Percentiles rank a stretch among this genome's conserved stretches.
phyloP scores from a whole-genome alignment of 1,284 basidiomycete genomes.

The Apiotrichum gamsii region DNA sequence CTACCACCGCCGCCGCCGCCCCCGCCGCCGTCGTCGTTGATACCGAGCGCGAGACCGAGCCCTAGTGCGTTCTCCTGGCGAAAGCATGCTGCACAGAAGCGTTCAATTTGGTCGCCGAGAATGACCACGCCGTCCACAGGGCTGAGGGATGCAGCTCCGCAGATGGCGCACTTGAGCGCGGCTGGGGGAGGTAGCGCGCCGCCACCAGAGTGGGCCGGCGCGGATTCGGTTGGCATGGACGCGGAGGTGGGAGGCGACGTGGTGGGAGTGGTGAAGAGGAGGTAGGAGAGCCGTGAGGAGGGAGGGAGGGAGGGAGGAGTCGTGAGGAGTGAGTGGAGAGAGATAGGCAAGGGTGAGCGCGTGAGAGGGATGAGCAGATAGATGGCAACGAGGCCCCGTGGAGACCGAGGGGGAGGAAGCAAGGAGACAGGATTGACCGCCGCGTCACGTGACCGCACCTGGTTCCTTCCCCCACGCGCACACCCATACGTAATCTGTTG shows the following conservation, averaged over 20 bases:
- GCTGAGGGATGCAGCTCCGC: slow-evolving; percentile 25
- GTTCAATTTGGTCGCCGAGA: slow-evolving; percentile 25
- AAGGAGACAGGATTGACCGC: too few relatives aligned
- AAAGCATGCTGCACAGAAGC: slow-evolving; percentile 34
- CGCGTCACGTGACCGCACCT: too few relatives aligned
- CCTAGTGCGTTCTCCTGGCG: slow-evolving; percentile 1
- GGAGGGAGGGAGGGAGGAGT: neutral
- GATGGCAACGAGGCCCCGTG: neutral
- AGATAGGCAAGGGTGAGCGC: neutral
- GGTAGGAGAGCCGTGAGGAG: neutral
- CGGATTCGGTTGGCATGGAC: slow-evolving; percentile 44
- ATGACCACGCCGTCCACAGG: slow-evolving; percentile 18
- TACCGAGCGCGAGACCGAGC: neutral
- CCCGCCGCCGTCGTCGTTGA: neutral
- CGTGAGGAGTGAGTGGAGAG: neutral
- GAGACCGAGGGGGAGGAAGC: neutral
- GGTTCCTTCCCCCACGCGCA: too few relatives aligned
- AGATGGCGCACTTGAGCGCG: slow-evolving; percentile 36
- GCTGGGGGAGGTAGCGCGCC: slow-evolving; percentile 13
- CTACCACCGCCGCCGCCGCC: neutral
- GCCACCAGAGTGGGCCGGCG: slow-evolving; percentile 7
- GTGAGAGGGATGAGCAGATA: neutral
- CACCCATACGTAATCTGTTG: too few relatives aligned
- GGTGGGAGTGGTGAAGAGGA: neutral
- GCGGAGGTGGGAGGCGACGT: slow-evolving; percentile 7